Percentiles rank a stretch among this genome's conserved stretches.
These are phyloP conservation scores for Trametes maxima DNA, from an alignment of 768 basidiomycete species.

Conservation along the genomic window DNA sequence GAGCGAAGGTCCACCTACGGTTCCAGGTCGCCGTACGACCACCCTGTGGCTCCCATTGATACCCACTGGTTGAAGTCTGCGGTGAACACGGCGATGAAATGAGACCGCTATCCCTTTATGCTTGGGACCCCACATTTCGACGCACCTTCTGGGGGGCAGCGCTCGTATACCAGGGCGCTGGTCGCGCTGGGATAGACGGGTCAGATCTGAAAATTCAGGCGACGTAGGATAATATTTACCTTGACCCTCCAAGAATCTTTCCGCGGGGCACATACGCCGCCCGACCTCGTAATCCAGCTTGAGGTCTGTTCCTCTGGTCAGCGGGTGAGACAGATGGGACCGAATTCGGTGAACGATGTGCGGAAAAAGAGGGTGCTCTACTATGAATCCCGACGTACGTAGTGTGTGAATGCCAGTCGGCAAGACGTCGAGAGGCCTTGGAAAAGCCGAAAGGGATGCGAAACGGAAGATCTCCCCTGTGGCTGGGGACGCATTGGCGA, in stretches of 20 bases:
- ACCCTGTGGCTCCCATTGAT: conserved; percentile 48
- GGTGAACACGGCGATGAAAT: conserved; percentile 55
- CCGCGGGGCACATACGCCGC: conserved; percentile 25
- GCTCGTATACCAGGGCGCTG: conserved; percentile 50
- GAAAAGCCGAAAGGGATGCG: conserved; percentile 25
- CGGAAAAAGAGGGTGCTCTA: not conserved
- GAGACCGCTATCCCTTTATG: conserved; percentile 8
- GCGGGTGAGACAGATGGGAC: too few relatives aligned
- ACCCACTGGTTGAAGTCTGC: conserved; percentile 68
- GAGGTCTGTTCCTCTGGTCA: conserved; percentile 10
- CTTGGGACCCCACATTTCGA: not conserved
- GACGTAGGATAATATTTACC: conserved; percentile 5
- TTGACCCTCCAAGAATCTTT: conserved; percentile 28
- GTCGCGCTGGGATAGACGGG: conserved; percentile 37
- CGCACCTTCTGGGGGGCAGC: not conserved
- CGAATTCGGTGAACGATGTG: too few relatives aligned
- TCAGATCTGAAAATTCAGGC: not conserved
- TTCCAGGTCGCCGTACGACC: conserved; percentile 56
- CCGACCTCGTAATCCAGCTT: conserved; percentile 14
- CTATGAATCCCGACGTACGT: conserved; percentile 1
- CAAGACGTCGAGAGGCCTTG: conserved; percentile 45
- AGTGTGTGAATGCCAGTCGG: conserved; percentile 39
- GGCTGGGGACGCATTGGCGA: not conserved
- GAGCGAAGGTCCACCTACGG: conserved; percentile 35
- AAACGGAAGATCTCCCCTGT: conserved; percentile 9